A percentile compares a stretch with the other conserved stretches of the same genome.
Evolutionary conservation across 352 stramenopile species (phyloP).

Genomic region (Pythium oligandrum): DNA sequence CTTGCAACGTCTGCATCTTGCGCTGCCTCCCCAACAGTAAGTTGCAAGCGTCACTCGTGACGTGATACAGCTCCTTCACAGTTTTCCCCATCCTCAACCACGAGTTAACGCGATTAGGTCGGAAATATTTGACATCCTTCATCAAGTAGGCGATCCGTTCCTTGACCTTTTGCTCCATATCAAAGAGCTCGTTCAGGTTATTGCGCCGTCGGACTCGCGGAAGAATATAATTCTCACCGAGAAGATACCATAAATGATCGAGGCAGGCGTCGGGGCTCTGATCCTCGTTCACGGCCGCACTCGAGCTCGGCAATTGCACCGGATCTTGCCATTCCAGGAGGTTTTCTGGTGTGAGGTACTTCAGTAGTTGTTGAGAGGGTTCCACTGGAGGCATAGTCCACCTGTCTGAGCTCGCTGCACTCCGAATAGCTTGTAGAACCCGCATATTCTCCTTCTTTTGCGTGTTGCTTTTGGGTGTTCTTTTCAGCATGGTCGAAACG

Average conservation of each 20-base stretch:
- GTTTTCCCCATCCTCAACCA: conserved; percentile 63
- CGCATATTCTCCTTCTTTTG: conserved; percentile 78
- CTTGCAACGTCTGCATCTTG: conserved; percentile 29
- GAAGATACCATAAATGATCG: conserved; percentile 64
- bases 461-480: conserved; percentile 50
- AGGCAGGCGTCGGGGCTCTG: conserved; percentile 11
- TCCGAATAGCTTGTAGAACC: conserved; percentile 48
- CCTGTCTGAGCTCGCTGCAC: conserved; percentile 24
- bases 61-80: conserved; percentile 68
- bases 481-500: conserved; percentile 52
- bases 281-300: background rate
- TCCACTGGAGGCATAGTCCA: background rate
- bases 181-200: conserved; percentile 48
- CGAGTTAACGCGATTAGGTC: conserved; percentile 52
- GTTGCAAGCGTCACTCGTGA: conserved; percentile 52
- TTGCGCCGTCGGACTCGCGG: conserved; percentile 48
- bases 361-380: conserved; percentile 8
- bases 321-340: conserved; percentile 25
- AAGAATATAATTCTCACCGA: conserved; percentile 72
- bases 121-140: conserved; percentile 59
- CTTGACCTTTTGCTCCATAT: conserved; percentile 56
- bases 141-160: conserved; percentile 50
- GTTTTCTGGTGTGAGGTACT: conserved; percentile 34
- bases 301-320: conserved; percentile 14
- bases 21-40: conserved; percentile 41